Conservation (phyloP, 1,284 basidiomycete genomes). For the Coniferiporia weirii region DNA sequence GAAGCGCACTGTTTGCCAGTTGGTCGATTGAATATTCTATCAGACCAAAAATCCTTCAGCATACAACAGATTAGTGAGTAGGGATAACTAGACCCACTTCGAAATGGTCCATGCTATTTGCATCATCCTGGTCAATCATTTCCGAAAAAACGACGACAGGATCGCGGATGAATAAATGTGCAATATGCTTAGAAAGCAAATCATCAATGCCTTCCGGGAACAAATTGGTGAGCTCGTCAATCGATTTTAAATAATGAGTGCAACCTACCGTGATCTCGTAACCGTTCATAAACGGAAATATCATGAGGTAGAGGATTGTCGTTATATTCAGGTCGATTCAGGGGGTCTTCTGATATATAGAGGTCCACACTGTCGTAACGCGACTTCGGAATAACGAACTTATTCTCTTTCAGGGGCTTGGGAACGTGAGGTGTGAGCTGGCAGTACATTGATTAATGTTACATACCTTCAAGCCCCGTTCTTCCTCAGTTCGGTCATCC, state of each 20-base stretch:
- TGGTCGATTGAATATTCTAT: constrained; percentile 97
- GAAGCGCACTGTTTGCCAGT: constrained; percentile 99
- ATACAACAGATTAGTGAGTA: neutral
- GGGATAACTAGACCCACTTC: constrained; percentile 54
- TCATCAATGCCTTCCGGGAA: constrained; percentile 72
- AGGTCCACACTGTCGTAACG: constrained; percentile 95
- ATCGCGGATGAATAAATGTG: constrained; percentile 97
- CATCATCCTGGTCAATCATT: constrained; percentile 89
- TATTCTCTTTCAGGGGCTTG: constrained; percentile 73
- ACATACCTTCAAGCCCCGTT: constrained; percentile 78
- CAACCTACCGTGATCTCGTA: constrained; percentile 65
- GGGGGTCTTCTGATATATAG: constrained; percentile 86
- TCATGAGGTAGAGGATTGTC: constrained; percentile 85
- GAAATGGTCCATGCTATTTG: constrained; percentile 88
- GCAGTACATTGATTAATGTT: constrained; percentile 1
- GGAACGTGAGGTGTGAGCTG: neutral
- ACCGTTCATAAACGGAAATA: constrained; percentile 62
- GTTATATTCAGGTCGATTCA: constrained; percentile 90
- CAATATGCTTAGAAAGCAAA: constrained; percentile 84
- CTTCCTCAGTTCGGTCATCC: constrained; percentile 94
- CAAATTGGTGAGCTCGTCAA: neutral
- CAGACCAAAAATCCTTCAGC: constrained; percentile 1
- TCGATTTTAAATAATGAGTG: neutral
- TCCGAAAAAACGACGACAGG: constrained; percentile 95
- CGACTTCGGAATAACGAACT: constrained; percentile 87